These are phyloP conservation scores for Talaromyces thailandensis DNA, from an alignment of 495 filamentous ascomycete genomes.

Conservation along the genomic window DNA sequence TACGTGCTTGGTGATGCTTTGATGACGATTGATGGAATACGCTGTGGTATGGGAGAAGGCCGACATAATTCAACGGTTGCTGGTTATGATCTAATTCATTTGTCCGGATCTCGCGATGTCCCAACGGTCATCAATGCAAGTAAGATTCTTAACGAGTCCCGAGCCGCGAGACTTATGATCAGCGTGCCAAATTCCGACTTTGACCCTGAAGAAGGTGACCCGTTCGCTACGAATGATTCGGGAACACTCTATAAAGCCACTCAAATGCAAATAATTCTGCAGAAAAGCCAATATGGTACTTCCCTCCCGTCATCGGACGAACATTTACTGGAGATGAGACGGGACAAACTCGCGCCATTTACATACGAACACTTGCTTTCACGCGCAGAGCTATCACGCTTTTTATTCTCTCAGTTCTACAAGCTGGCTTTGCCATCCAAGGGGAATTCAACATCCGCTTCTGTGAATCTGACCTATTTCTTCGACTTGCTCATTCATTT, in stretches of 20 bases:
- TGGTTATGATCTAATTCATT: neutral
- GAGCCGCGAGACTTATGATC: neutral
- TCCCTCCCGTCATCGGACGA: neutral
- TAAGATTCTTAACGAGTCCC: slow-evolving; percentile 2
- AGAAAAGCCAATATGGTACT: neutral
- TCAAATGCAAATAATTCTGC: neutral
- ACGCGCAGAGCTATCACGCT: neutral
- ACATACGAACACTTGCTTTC: neutral
- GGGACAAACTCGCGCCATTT: slow-evolving; percentile 1
- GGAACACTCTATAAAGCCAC: neutral
- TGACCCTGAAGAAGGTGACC: neutral
- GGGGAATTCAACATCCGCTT: neutral
- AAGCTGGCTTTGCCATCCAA: neutral
- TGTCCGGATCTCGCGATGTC: neutral
- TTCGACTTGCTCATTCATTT: slow-evolving; percentile 5
- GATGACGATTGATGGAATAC: neutral
- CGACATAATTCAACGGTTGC: neutral
- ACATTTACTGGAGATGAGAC: slow-evolving; percentile 1
- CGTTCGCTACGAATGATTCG: neutral
- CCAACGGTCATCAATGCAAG: neutral
- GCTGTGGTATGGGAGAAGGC: neutral
- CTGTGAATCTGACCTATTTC: neutral
- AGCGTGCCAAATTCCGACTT: neutral
- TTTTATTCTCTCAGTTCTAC: neutral
- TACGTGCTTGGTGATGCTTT: neutral